Percentiles rank a stretch among this genome's conserved stretches.
Conservation (phyloP, 305 asterid species). For the Fraxinus sp. region DNA sequence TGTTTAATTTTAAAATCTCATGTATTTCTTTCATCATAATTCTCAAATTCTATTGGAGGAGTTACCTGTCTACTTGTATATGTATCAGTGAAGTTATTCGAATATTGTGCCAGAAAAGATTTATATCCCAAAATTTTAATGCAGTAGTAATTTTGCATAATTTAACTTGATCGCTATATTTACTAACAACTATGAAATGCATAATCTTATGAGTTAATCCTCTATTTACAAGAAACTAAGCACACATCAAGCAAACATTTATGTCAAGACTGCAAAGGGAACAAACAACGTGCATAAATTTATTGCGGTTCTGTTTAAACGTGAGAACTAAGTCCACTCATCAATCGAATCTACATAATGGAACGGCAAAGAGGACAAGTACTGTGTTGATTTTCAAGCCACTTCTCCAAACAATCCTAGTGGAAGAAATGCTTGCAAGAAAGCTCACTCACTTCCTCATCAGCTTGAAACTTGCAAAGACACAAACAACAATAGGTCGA, state of each 20-base stretch:
- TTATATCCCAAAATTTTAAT: neutral
- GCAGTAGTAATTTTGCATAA: neutral
- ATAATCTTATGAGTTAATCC: too few relatives aligned
- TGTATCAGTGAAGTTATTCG: too few relatives aligned
- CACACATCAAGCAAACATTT: neutral
- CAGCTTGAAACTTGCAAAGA: constrained; percentile 26
- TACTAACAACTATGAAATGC: too few relatives aligned
- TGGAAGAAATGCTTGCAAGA: constrained; percentile 48
- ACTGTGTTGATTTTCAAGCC: constrained; percentile 34
- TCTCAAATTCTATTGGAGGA: neutral
- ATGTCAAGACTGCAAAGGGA: neutral
- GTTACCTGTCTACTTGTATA: neutral
- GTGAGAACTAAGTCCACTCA: neutral
- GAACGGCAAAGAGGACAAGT: constrained; percentile 45
- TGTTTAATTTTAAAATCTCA: neutral
- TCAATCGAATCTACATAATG: neutral
- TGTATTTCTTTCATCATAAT: neutral
- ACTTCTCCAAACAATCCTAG: constrained; percentile 35
- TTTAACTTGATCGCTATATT: too few relatives aligned
- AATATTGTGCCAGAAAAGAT: neutral
- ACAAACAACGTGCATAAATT: neutral
- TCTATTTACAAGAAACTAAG: neutral
- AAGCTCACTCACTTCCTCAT: constrained; percentile 37
- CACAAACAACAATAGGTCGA: constrained; percentile 46
- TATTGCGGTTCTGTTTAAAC: neutral